Conservation (phyloP, 345 rosid genomes). For the Populus davidiana region DNA sequence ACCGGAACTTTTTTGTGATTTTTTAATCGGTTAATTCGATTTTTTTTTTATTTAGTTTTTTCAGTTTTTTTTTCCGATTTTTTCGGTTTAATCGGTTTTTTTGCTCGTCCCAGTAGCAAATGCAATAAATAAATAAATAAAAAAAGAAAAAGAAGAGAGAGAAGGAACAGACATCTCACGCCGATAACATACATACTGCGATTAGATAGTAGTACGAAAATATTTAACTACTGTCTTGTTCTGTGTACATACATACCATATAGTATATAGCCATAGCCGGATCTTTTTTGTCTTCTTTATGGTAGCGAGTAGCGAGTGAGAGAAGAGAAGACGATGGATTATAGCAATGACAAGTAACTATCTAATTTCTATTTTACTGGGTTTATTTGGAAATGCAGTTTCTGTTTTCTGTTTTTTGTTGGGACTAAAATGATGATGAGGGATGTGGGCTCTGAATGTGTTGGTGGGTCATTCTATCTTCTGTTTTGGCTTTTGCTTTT, state of each 20-base stretch:
- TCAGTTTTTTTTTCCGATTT: too few relatives aligned
- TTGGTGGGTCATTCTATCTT: conserved; percentile 23
- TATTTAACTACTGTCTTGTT: neutral
- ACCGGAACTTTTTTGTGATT: too few relatives aligned
- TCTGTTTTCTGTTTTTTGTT: neutral
- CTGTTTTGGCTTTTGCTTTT: neutral
- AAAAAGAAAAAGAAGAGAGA: neutral
- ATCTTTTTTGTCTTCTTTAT: conserved; percentile 6
- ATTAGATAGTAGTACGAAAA: neutral
- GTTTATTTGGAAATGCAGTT: conserved; percentile 10
- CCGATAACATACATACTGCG: conserved; percentile 3
- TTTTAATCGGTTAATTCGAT: too few relatives aligned
- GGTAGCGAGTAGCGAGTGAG: neutral
- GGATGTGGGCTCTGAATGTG: conserved; percentile 17
- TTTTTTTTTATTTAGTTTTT: too few relatives aligned
- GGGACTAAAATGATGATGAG: conserved; percentile 7
- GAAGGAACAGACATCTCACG: conserved; percentile 23
- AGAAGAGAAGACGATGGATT: conserved; percentile 35
- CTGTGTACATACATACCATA: neutral
- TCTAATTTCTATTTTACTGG: neutral
- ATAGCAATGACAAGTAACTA: conserved; percentile 36
- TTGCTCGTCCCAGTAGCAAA: too few relatives aligned
- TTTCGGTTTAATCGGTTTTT: too few relatives aligned
- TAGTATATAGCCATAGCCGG: conserved; percentile 24
- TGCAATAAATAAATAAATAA: neutral